Conservation (phyloP, 345 rosid species). For the Bruguiera sexangula region DNA sequence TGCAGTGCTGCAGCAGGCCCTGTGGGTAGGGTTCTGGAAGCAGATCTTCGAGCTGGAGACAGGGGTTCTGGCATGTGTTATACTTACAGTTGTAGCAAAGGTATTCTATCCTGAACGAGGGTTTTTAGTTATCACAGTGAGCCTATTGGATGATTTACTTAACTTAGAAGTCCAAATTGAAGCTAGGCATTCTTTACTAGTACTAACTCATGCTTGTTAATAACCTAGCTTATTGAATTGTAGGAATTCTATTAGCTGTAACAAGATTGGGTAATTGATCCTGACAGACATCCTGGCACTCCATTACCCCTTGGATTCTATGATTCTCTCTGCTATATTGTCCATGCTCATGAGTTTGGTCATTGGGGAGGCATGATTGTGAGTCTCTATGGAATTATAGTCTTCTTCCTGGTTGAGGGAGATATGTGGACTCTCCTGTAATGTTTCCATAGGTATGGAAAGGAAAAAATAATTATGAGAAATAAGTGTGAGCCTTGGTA, state of each 20-base stretch:
- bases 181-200: too few relatives aligned
- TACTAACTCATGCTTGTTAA: too few relatives aligned
- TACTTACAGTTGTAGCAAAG: slow-evolving; percentile 97
- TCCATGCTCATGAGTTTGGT: neutral
- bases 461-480: too few relatives aligned
- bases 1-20: slow-evolving; percentile 99
- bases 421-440: too few relatives aligned
- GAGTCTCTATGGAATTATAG: too few relatives aligned
- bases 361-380: neutral
- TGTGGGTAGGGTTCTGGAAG: slow-evolving; percentile 91
- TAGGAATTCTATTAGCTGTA: neutral
- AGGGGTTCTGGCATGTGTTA: slow-evolving; percentile 89
- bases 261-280: neutral
- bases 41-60: slow-evolving; percentile 92
- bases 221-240: neutral
- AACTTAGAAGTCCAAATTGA: too few relatives aligned
- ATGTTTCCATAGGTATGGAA: too few relatives aligned
- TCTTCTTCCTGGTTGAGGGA: too few relatives aligned
- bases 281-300: neutral
- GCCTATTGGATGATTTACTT: neutral
- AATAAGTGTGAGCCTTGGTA: too few relatives aligned
- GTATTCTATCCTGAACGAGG: slow-evolving; percentile 27
- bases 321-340: neutral
- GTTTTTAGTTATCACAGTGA: slow-evolving; percentile 9
- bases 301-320: neutral